Evolutionary conservation across 2,329 filamentous ascomycete genomes (phyloP), one percentile per base, ranked within the genome.

Genomic region (Chalaropsis thielavioides): DNA sequence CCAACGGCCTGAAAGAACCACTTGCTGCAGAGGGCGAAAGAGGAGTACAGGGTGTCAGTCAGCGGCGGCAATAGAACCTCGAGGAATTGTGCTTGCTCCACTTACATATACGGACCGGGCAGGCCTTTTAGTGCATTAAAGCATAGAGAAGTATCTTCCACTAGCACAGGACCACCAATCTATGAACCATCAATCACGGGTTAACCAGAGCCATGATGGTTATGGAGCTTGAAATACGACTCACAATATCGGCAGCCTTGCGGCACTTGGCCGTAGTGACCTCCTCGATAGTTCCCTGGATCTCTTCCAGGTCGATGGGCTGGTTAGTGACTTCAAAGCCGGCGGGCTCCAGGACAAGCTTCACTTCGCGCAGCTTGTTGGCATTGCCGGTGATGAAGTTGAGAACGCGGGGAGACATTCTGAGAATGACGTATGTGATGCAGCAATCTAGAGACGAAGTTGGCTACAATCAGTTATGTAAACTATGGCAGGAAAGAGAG

Each of bases 321-420:
- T 89, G 84, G 75, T 81, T 92, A 64, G 83, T 81, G 51, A 99
- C 81, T 68, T 86, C 79, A 69, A 96, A 87, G 51, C 51, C 51
- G 41, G 82, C 83, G 8, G 83, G 79, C 70, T 87, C 85, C 2
- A 99, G 82, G 70, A 99, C 96, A 19, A 88, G 87, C 75, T 89
- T 85, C 69, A 96, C 91, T 78, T 99, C 94, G 66, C 81, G 78
- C 65, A 99, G 82, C 78, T 99, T 99, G 79, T 96, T 95, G 72
- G 87, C 85, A 77, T 99, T 99, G 75, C 92, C 89, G 1, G 92
- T 97, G 73, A 99, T 95, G 79, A 99, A 99, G 76, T 95, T 92
- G 69, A 99, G 75, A 5, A 74, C 71, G 3, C 73, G 73, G 61
- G 76, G 74, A 27, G 60, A 13, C 77, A 81, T 81, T 63, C 67